phyloP scores from a whole-genome alignment of 2,329 filamentous ascomycete species.

The Alternaria brassicae region DNA sequence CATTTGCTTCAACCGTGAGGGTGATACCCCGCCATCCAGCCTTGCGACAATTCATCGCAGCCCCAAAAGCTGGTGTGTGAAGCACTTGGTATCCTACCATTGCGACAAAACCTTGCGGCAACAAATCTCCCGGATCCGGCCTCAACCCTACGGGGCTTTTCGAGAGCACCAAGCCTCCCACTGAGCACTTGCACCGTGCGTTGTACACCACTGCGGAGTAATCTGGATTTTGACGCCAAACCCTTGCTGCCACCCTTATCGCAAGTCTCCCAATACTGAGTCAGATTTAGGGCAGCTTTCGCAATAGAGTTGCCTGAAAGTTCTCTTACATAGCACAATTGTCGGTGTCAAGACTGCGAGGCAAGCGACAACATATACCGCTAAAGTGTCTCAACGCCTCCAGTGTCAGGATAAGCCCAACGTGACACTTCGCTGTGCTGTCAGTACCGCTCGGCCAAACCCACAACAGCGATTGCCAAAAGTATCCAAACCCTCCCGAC shows the following conservation, averaged over 20 bases:
- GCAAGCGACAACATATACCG: slow-evolving; percentile 1
- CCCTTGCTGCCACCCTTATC: not conserved
- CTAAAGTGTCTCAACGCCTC: not conserved
- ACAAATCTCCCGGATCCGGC: not conserved
- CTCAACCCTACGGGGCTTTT: slow-evolving; percentile 11
- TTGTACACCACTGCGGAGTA: not conserved
- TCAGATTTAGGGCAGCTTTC: not conserved
- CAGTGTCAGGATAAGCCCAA: slow-evolving; percentile 1
- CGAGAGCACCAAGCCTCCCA: slow-evolving; percentile 16
- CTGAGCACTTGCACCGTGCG: not conserved
- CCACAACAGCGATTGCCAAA: slow-evolving; percentile 21
- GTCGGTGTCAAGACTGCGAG: not conserved
- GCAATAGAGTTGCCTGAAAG: not conserved
- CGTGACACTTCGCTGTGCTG: slow-evolving; percentile 5
- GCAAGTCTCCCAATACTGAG: not conserved
- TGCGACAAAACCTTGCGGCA: slow-evolving; percentile 19
- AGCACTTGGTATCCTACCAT: slow-evolving; percentile 5
- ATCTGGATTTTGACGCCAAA: not conserved
- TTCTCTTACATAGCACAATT: not conserved
- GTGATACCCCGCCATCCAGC: slow-evolving; percentile 15
- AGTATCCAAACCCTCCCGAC: slow-evolving; percentile 19
- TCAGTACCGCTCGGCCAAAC: slow-evolving; percentile 3
- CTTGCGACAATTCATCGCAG: slow-evolving; percentile 11
- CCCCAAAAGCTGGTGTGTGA: slow-evolving; percentile 2
- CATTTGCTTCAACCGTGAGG: slow-evolving; percentile 5